phyloP scores from a whole-genome alignment of 805 yeast genomes.

The Candida succiphila region DNA sequence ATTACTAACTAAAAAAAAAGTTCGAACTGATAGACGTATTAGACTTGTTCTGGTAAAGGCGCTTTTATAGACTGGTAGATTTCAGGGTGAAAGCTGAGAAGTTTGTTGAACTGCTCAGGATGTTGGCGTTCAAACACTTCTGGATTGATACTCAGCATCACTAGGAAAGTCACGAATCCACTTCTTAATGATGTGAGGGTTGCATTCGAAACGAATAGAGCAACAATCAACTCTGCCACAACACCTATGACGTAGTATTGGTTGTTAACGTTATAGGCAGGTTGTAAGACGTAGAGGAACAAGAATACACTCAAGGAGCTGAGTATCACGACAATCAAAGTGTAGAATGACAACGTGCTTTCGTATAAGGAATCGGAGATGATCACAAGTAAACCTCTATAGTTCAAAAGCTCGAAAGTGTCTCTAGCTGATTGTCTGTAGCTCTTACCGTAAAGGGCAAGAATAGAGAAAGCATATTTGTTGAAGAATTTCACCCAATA shows the following conservation, averaged over 20 bases:
- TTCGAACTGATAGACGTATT: too few relatives aligned
- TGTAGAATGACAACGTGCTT: slow-evolving; percentile 68
- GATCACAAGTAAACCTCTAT: slow-evolving; percentile 76
- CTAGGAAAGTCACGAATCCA: slow-evolving; percentile 77
- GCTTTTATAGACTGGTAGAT: slow-evolving; percentile 18
- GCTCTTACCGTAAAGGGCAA: slow-evolving; percentile 78
- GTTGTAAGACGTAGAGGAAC: slow-evolving; percentile 58
- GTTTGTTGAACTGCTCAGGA: slow-evolving; percentile 34
- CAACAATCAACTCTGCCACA: slow-evolving; percentile 40
- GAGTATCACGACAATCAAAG: slow-evolving; percentile 51
- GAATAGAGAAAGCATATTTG: slow-evolving; percentile 79
- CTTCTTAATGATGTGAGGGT: slow-evolving; percentile 68
- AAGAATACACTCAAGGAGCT: slow-evolving; percentile 38
- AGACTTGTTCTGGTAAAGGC: slow-evolving; percentile 15
- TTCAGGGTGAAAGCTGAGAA: slow-evolving; percentile 21
- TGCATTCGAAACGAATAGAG: slow-evolving; percentile 66
- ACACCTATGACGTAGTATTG: slow-evolving; percentile 32
- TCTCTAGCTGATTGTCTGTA: slow-evolving; percentile 72
- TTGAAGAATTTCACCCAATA: slow-evolving; percentile 66
- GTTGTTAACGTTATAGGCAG: slow-evolving; percentile 52
- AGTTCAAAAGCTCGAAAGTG: slow-evolving; percentile 68
- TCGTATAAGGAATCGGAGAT: slow-evolving; percentile 77
- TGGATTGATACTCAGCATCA: slow-evolving; percentile 78
- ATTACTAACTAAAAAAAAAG: too few relatives aligned
- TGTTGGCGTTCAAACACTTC: slow-evolving; percentile 68